These are phyloP conservation scores for Cladosporium sp. DNA, from an alignment of 2,329 filamentous ascomycete species.

Conservation along the genomic window DNA sequence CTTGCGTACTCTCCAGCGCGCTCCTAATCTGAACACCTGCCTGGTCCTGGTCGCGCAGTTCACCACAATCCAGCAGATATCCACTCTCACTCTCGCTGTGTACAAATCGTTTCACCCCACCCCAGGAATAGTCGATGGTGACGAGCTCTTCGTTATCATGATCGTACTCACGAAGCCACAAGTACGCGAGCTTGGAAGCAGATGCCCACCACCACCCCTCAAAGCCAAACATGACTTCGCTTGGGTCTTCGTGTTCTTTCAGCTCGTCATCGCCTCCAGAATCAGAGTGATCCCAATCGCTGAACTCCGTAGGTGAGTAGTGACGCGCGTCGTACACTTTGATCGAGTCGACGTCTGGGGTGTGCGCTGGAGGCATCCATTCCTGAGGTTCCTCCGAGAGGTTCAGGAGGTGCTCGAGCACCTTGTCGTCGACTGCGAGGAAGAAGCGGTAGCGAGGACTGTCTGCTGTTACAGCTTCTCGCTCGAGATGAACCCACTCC, in stretches of 20 bases:
- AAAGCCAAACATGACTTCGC: not conserved
- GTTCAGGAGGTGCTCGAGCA: not conserved
- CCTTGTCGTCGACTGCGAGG: not conserved
- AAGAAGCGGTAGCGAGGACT: not conserved
- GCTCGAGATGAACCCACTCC: not conserved
- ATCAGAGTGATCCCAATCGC: not conserved
- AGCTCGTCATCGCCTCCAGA: not conserved
- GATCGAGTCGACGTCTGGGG: not conserved
- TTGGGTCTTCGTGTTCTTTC: not conserved
- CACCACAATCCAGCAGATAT: too few relatives aligned
- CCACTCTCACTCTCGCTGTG: not conserved
- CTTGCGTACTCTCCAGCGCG: too few relatives aligned
- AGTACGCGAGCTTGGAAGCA: not conserved
- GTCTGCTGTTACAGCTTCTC: not conserved
- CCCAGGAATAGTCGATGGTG: not conserved
- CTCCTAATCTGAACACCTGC: too few relatives aligned
- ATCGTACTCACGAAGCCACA: not conserved
- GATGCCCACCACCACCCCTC: not conserved
- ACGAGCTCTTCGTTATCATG: not conserved
- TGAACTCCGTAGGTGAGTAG: not conserved
- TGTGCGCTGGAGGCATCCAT: too few relatives aligned
- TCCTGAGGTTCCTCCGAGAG: not conserved
- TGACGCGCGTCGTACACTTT: not conserved
- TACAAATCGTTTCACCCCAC: not conserved
- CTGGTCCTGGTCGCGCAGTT: too few relatives aligned